Conservation (phyloP, 2,329 filamentous ascomycete genomes). For the Harringtonia aguacate region DNA sequence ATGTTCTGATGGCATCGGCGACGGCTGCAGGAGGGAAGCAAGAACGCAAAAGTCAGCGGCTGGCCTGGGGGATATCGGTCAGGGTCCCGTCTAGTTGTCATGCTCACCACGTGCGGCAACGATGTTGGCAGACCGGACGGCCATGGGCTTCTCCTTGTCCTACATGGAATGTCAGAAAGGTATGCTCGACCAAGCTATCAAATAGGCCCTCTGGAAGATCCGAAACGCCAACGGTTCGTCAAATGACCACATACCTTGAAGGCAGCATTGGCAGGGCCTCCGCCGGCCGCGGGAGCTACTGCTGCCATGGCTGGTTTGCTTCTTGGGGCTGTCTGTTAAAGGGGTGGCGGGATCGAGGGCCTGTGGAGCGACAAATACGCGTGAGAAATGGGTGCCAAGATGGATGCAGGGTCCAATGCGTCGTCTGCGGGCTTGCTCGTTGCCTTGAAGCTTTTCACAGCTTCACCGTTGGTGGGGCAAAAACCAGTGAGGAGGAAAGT, state of each 20-base stretch:
- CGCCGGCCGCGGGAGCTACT: constrained; percentile 29
- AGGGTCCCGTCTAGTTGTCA: not conserved
- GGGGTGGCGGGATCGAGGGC: not conserved
- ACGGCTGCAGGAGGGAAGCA: constrained; percentile 58
- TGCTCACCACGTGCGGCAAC: constrained; percentile 80
- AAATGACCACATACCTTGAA: constrained; percentile 37
- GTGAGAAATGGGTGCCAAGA: too few species aligned
- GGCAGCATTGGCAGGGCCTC: constrained; percentile 37
- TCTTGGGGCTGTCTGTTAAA: not conserved
- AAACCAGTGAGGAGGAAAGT: not conserved
- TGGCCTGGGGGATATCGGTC: not conserved
- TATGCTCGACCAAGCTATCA: not conserved
- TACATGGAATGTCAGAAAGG: constrained; percentile 19
- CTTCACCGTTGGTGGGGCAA: constrained; percentile 3
- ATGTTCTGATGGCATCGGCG: constrained; percentile 94
- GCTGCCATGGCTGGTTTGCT: constrained; percentile 35
- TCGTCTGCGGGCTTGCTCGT: not conserved
- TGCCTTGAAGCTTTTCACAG: constrained; percentile 2
- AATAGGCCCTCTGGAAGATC: not conserved
- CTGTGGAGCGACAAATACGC: too few species aligned
- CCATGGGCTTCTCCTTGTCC: constrained; percentile 97
- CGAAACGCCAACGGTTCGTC: not conserved
- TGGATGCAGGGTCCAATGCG: too few species aligned
- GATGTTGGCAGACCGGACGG: constrained; percentile 92
- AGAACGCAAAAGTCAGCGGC: constrained; percentile 11